phyloP scores from a whole-genome alignment of 2,329 filamentous ascomycete species.

The Monosporascus sp. region DNA sequence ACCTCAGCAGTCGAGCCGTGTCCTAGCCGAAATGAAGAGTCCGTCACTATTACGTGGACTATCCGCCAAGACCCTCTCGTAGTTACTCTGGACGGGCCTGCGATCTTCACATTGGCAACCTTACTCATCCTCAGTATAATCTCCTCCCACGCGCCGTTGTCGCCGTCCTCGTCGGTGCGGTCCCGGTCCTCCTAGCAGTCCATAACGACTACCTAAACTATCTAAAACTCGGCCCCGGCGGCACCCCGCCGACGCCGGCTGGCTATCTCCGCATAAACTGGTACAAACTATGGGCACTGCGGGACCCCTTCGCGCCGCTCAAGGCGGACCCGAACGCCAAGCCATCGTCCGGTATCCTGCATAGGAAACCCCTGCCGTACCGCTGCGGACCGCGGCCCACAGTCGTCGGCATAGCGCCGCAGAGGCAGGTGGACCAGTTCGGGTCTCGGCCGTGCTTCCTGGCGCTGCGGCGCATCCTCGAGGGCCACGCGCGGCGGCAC shows the following conservation, averaged over 20 bases:
- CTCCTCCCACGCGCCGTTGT: slow-evolving; percentile 41
- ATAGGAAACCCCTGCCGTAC: slow-evolving; percentile 45
- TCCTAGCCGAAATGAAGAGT: slow-evolving; percentile 9
- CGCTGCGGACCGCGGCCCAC: slow-evolving; percentile 59
- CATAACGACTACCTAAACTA: slow-evolving; percentile 72
- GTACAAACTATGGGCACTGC: slow-evolving; percentile 65
- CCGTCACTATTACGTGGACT: slow-evolving; percentile 32
- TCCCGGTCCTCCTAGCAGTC: slow-evolving; percentile 45
- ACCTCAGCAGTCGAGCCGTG: slow-evolving; percentile 14
- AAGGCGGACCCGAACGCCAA: slow-evolving; percentile 43
- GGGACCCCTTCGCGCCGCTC: slow-evolving; percentile 61
- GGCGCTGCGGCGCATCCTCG: slow-evolving; percentile 48
- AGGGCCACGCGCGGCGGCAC: slow-evolving; percentile 40
- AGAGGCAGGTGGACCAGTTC: slow-evolving; percentile 69
- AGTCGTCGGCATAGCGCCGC: slow-evolving; percentile 73
- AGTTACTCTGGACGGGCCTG: slow-evolving; percentile 46
- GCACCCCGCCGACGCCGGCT: slow-evolving; percentile 66
- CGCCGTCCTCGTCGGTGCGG: slow-evolving; percentile 43
- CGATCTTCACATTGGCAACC: slow-evolving; percentile 40
- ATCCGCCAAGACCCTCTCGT: slow-evolving; percentile 46
- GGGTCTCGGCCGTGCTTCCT: slow-evolving; percentile 48
- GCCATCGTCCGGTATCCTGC: slow-evolving; percentile 55
- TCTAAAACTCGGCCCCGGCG: slow-evolving; percentile 71
- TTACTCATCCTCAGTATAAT: slow-evolving; percentile 47
- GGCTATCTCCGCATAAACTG: slow-evolving; percentile 72